Conservation (phyloP, 129 eudicot species). For the Logfia minima region DNA sequence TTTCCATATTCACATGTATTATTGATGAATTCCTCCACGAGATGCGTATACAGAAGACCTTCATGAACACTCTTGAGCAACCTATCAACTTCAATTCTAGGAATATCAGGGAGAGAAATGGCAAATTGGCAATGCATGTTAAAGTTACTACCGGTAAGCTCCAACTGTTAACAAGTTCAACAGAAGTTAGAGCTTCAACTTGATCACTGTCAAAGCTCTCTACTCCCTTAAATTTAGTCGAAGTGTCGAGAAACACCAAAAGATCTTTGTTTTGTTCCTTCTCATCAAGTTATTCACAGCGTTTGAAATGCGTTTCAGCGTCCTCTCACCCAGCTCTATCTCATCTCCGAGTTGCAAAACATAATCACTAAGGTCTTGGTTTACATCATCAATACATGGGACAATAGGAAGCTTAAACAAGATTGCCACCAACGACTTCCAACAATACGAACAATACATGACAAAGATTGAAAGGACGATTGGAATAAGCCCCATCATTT, state of each 20-base stretch:
- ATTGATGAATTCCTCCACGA: too few relatives aligned
- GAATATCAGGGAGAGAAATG: too few relatives aligned
- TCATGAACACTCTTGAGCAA: too few relatives aligned
- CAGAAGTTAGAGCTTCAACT: too few relatives aligned
- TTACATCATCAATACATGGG: neutral
- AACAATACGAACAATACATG: neutral
- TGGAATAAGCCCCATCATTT: neutral
- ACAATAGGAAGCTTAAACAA: neutral
- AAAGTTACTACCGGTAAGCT: too few relatives aligned
- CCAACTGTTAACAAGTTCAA: too few relatives aligned
- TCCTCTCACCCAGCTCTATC: neutral
- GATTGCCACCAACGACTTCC: neutral
- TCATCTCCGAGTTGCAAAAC: constrained; percentile 7
- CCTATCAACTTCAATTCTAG: too few relatives aligned
- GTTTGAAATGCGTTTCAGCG: neutral
- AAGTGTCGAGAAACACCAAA: neutral
- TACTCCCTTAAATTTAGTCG: neutral
- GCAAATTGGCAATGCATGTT: too few relatives aligned
- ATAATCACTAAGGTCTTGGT: neutral
- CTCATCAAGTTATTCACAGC: neutral
- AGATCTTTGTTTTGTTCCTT: neutral
- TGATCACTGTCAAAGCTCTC: too few relatives aligned
- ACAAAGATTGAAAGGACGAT: neutral
- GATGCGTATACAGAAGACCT: too few relatives aligned
- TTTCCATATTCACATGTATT: too few relatives aligned